These are phyloP conservation scores for Fusarium sublunatum DNA, from an alignment of 2,329 filamentous ascomycete genomes.

Conservation along the genomic window DNA sequence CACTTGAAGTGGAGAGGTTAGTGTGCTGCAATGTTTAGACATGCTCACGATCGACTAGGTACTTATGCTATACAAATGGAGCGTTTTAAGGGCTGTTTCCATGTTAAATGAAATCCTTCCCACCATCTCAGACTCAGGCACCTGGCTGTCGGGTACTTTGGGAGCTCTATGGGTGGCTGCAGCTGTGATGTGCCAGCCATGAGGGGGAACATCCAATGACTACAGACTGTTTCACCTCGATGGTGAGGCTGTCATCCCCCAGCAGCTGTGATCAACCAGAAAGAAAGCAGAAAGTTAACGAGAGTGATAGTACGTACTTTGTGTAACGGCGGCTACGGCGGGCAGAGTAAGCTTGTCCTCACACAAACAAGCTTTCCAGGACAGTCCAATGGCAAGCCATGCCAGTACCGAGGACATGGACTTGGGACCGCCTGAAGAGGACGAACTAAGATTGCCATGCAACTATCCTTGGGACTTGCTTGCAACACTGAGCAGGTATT, in stretches of 20 bases:
- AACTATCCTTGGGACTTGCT: conserved; percentile 18
- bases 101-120: conserved; percentile 28
- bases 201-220: conserved; percentile 14
- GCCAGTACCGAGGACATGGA: conserved; percentile 48
- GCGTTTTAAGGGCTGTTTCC: conserved; percentile 28
- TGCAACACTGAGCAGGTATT: neutral
- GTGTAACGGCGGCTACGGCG: conserved; percentile 31
- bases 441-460: conserved; percentile 30
- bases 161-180: conserved; percentile 27
- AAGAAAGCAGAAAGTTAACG: conserved; percentile 29
- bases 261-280: conserved; percentile 20
- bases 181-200: conserved; percentile 10
- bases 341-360: conserved; percentile 20
- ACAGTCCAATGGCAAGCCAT: conserved; percentile 35
- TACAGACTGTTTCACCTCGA: conserved; percentile 28
- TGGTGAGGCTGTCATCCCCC: conserved; percentile 25
- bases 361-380: conserved; percentile 21
- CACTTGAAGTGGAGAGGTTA: conserved; percentile 45
- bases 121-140: conserved; percentile 38
- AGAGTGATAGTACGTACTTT: conserved; percentile 11
- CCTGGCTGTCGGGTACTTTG: conserved; percentile 32
- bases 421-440: conserved; percentile 40
- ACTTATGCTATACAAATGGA: conserved; percentile 34
- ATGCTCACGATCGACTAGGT: conserved; percentile 37
- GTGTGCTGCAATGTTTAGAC: conserved; percentile 42